Conservation (phyloP, 257 asterid genomes). For the Linaria vulgaris region DNA sequence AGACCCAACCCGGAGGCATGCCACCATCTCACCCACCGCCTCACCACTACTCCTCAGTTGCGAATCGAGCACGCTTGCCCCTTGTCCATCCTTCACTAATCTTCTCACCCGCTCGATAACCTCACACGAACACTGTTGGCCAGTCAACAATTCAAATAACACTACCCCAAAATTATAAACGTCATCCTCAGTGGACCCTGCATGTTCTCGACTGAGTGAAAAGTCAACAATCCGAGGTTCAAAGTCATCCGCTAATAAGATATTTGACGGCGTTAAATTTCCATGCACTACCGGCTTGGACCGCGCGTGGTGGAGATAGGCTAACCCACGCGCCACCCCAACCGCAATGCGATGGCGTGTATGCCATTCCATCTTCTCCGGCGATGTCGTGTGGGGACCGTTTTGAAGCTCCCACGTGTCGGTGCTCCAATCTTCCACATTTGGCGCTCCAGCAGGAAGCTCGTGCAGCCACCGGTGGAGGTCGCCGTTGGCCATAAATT, state of each 20-base stretch:
- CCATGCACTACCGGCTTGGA: slow-evolving; percentile 89
- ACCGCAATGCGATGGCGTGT: slow-evolving; percentile 97
- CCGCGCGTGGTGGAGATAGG: slow-evolving; percentile 86
- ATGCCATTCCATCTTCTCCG: slow-evolving; percentile 78
- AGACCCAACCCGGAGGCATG: slow-evolving; percentile 83
- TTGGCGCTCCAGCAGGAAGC: slow-evolving; percentile 70
- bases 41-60: slow-evolving; percentile 51
- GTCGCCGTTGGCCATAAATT: slow-evolving; percentile 91
- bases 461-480: slow-evolving; percentile 93
- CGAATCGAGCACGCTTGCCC: slow-evolving; percentile 58
- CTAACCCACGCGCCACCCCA: slow-evolving; percentile 94
- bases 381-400: slow-evolving; percentile 35
- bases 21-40: slow-evolving; percentile 72
- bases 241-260: slow-evolving; percentile 69
- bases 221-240: slow-evolving; percentile 80
- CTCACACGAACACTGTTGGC: slow-evolving; percentile 45
- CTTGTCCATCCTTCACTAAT: slow-evolving; percentile 60
- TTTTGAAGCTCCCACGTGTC: slow-evolving; percentile 85
- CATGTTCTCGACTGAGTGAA: slow-evolving; percentile 42
- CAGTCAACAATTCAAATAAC: slow-evolving; percentile 67
- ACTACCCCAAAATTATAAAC: slow-evolving; percentile 77
- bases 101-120: slow-evolving; percentile 50
- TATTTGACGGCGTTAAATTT: slow-evolving; percentile 56
- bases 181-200: slow-evolving; percentile 54
- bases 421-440: slow-evolving; percentile 88